Evolutionary conservation across 2,329 filamentous ascomycete species (phyloP), one percentile per base, ranked within the genome.

Genomic region (Alternaria gaisen): DNA sequence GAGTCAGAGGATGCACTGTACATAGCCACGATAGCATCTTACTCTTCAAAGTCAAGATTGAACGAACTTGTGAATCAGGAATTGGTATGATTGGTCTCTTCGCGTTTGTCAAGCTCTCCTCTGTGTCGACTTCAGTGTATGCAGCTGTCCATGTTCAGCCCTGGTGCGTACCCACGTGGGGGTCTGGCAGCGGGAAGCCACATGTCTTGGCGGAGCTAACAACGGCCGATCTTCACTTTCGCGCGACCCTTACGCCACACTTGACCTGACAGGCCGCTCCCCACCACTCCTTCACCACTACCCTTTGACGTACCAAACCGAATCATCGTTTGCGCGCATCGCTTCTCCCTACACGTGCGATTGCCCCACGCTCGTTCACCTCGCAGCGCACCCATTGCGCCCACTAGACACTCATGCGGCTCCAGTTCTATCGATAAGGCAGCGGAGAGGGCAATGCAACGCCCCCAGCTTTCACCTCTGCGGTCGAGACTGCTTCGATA

Each of bases 401-500:
- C 51, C 48, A 51, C 34, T 30, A 52, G 43, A 60, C 41, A 50
- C 61, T 52, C 63, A 72, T 70, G 68, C 62, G 59, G 68, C 55
- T 60, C 56, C 63, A 43, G 51, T 43, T 28, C 51, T 57, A 56
- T 63, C 60, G 66, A 63, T 71, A 67, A 65, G 60, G 61, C 51
- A 71, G 69, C 60, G 69, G 52, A 66, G 68, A 69, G 68, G 66
- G 67, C 64, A 67, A 80, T 80, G 77, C 80, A 79, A 73, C 80
- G 80, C 70, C 79, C 78, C 32, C 81, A 89, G 79, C 84, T 90
- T 77, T 89, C 86, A 76, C 88, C 86, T 72, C 82, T 91, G 68
- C 91, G 91, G 82, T 90, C 88, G 80, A 89, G 90, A 75, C 86
- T 92, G 72, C 86, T 86, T 74, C 88, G 89, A 71, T 91, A 89